Evolutionary conservation across 2,329 filamentous ascomycete genomes (phyloP).

Genomic region (Xylaria sp.): DNA sequence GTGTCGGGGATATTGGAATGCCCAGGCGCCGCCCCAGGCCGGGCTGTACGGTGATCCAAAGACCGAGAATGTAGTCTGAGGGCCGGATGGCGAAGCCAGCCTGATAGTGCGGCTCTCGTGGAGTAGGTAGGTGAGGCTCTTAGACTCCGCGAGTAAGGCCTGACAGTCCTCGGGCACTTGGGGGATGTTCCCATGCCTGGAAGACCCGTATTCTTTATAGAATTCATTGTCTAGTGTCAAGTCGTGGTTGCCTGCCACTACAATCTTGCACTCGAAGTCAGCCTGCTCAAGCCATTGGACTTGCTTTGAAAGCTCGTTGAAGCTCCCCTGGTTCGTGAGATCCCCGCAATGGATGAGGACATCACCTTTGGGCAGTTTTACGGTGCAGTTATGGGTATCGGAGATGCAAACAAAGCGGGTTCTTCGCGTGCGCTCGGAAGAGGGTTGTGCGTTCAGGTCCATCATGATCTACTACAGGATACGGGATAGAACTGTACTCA

Average conservation of each 20-base stretch:
- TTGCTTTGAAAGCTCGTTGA: conserved; percentile 63
- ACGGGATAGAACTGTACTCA: too few species aligned
- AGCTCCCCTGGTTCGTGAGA: conserved; percentile 73
- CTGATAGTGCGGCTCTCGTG: conserved; percentile 61
- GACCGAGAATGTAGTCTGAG: conserved; percentile 66
- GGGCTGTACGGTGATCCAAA: conserved; percentile 76
- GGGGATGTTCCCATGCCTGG: conserved; percentile 61
- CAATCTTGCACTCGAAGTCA: conserved; percentile 72
- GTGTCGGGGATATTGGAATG: conserved; percentile 64
- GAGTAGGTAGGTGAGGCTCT: conserved; percentile 63
- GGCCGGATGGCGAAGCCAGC: conserved; percentile 59
- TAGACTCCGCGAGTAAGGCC: conserved; percentile 57
- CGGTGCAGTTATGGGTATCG: conserved; percentile 73
- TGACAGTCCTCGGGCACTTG: conserved; percentile 62
- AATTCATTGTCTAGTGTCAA: conserved; percentile 71
- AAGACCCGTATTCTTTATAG: conserved; percentile 57
- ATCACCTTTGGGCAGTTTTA: conserved; percentile 72
- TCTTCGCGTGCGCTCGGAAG: conserved; percentile 44
- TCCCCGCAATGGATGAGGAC: conserved; percentile 79
- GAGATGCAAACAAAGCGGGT: conserved; percentile 77
- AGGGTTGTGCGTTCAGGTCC: not conserved
- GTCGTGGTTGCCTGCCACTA: conserved; percentile 79
- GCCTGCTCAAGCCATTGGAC: conserved; percentile 71
- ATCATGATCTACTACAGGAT: conserved; percentile 11
- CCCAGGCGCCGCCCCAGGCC: conserved; percentile 58